A percentile compares a stretch with the other conserved stretches of the same genome.
phyloP scores from a whole-genome alignment of 805 yeast genomes.

The Candida ponderosae region DNA sequence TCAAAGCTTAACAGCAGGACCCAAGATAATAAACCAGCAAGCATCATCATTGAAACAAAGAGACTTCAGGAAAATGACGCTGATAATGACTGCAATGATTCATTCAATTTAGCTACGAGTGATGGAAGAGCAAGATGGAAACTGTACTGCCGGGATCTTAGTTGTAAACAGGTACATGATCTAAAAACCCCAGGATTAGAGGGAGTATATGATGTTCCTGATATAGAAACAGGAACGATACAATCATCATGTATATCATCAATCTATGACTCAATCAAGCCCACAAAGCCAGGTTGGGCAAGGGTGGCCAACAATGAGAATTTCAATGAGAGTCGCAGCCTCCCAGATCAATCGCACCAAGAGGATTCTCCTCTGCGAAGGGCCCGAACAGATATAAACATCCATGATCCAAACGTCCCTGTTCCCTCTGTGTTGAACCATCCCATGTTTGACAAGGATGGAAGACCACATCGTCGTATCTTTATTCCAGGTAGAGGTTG shows the following conservation, averaged over 20 bases:
- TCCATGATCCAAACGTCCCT: slow-evolving; percentile 12
- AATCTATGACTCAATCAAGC: not conserved
- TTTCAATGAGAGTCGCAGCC: too few species aligned
- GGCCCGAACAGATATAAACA: slow-evolving; percentile 15
- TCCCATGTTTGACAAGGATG: slow-evolving; percentile 25
- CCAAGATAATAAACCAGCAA: too few species aligned
- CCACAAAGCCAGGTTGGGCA: not conserved
- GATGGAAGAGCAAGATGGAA: not conserved
- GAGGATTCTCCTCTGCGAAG: too few species aligned
- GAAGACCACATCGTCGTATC: slow-evolving; percentile 34
- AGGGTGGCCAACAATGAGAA: not conserved
- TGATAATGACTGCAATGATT: too few species aligned
- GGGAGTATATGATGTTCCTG: too few species aligned
- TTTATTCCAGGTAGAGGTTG: slow-evolving; percentile 45
- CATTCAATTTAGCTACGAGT: not conserved
- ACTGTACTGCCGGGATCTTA: not conserved
- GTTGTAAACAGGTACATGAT: too few species aligned
- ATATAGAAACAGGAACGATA: not conserved
- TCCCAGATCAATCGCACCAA: too few species aligned
- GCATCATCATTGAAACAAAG: too few species aligned
- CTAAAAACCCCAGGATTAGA: too few species aligned
- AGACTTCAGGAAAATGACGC: too few species aligned
- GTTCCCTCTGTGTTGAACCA: slow-evolving; percentile 15
- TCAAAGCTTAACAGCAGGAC: too few species aligned
- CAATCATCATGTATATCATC: not conserved